Percentiles rank a stretch among this genome's conserved stretches.
These are phyloP conservation scores for Dioscorea alata DNA, from an alignment of 106 monocot genomes.

Conservation along the genomic window DNA sequence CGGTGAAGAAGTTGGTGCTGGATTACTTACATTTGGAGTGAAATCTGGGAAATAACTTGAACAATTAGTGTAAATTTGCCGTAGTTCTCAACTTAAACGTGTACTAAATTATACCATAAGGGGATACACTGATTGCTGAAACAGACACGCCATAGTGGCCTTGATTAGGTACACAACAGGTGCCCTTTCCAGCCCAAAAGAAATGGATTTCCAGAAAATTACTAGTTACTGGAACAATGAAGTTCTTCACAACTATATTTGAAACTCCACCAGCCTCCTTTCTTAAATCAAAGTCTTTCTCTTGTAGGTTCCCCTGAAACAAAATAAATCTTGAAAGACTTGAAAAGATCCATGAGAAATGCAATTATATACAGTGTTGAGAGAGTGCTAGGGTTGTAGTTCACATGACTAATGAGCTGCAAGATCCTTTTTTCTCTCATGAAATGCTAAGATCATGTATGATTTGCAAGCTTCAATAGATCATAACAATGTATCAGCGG, in stretches of 20 bases:
- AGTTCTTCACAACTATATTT: slow-evolving; percentile 33
- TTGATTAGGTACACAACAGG: slow-evolving; percentile 54
- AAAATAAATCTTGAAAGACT: neutral
- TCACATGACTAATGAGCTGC: too few species aligned
- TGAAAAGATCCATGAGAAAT: neutral
- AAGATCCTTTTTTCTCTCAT: neutral
- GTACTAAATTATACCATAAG: slow-evolving; percentile 28
- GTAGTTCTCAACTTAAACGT: neutral
- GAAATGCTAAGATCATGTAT: too few species aligned
- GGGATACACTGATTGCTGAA: slow-evolving; percentile 59
- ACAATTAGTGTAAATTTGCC: neutral
- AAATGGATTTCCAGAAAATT: slow-evolving; percentile 82
- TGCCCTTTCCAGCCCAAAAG: slow-evolving; percentile 86
- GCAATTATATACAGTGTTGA: neutral
- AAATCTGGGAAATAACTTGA: slow-evolving; percentile 31
- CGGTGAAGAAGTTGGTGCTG: slow-evolving; percentile 23
- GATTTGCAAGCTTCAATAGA: too few species aligned
- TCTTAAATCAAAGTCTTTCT: slow-evolving; percentile 64
- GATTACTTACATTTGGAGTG: slow-evolving; percentile 46
- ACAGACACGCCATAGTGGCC: slow-evolving; percentile 63
- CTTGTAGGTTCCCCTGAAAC: slow-evolving; percentile 42
- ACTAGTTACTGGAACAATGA: slow-evolving; percentile 35
- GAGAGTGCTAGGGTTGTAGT: too few species aligned
- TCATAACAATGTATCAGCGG: too few species aligned
- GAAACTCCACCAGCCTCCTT: slow-evolving; percentile 47